These are phyloP conservation scores for Diplosphaera chodatii DNA, from an alignment of 139 green algal species.

Conservation along the genomic window DNA sequence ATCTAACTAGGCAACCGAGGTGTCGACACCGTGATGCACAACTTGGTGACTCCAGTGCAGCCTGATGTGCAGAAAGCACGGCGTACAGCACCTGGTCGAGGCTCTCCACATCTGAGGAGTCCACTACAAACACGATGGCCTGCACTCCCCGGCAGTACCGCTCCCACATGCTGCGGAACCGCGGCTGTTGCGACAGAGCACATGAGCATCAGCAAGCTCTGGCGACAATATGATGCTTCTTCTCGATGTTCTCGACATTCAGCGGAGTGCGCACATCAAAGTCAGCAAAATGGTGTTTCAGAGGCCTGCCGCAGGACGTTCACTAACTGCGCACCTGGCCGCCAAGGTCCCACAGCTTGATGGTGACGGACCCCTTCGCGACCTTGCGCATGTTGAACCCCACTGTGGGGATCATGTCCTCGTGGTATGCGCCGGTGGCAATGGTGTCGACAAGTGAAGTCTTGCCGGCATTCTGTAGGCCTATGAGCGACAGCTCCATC, in stretches of 20 bases:
- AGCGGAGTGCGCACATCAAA: no score
- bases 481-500: constrained; percentile 97
- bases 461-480: constrained; percentile 97
- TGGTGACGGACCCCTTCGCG: constrained; percentile 87
- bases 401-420: constrained; percentile 93
- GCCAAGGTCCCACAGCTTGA: constrained; percentile 98
- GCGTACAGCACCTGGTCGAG: constrained; percentile 64
- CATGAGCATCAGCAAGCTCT: no score
- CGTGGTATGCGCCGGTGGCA: constrained; percentile 79
- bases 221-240: no score
- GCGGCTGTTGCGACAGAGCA: constrained; percentile 57
- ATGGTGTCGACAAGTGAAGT: constrained; percentile 94
- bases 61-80: no score
- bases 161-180: constrained; percentile 98
- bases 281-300: no score
- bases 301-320: no score
- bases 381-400: constrained; percentile 99
- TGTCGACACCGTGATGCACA: no score
- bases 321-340: no score
- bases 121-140: constrained; percentile 94
- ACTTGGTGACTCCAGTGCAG: no score
- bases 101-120: constrained; percentile 80
- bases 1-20: no score
- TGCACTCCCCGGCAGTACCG: constrained; percentile 96
- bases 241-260: no score